Conservation (phyloP, 345 rosid genomes). For the Isatis tinctoria region DNA sequence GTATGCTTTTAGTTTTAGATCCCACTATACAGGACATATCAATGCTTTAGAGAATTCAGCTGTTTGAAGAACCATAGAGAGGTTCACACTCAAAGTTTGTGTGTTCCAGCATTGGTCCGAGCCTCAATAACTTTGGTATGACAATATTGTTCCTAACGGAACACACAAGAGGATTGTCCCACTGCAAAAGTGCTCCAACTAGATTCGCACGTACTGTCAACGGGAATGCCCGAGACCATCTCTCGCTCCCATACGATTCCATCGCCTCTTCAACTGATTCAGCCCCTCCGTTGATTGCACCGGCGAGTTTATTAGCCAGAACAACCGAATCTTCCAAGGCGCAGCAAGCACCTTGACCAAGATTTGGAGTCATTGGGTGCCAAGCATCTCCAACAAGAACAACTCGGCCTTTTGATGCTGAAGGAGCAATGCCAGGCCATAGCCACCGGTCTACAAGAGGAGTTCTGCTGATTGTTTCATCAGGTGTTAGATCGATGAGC, state of each 20-base stretch:
- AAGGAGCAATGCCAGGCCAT: conserved; percentile 68
- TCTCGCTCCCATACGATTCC: conserved; percentile 60
- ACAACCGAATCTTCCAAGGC: conserved; percentile 83
- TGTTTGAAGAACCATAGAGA: conserved; percentile 29
- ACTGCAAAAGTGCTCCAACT: conserved; percentile 79
- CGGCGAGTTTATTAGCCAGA: conserved; percentile 61
- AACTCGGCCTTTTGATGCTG: conserved; percentile 56
- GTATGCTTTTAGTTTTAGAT: neutral
- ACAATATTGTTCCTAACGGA: conserved; percentile 53
- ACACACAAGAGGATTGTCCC: conserved; percentile 80
- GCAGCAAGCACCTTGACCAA: conserved; percentile 90
- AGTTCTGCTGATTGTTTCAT: conserved; percentile 65
- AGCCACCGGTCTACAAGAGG: conserved; percentile 87
- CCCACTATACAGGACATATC: neutral
- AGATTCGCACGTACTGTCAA: conserved; percentile 67
- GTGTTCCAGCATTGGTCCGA: conserved; percentile 76
- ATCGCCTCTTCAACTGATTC: conserved; percentile 52
- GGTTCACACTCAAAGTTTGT: conserved; percentile 79
- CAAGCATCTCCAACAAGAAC: conserved; percentile 90
- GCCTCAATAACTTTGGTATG: conserved; percentile 63
- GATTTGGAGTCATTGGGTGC: conserved; percentile 98
- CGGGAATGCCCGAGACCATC: conserved; percentile 77
- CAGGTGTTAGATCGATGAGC: conserved; percentile 60
- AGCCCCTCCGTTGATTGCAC: conserved; percentile 41
- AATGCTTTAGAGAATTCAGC: neutral